These are phyloP conservation scores for Boletellus deceptivus DNA, from an alignment of 1,284 basidiomycete genomes.

Conservation along the genomic window DNA sequence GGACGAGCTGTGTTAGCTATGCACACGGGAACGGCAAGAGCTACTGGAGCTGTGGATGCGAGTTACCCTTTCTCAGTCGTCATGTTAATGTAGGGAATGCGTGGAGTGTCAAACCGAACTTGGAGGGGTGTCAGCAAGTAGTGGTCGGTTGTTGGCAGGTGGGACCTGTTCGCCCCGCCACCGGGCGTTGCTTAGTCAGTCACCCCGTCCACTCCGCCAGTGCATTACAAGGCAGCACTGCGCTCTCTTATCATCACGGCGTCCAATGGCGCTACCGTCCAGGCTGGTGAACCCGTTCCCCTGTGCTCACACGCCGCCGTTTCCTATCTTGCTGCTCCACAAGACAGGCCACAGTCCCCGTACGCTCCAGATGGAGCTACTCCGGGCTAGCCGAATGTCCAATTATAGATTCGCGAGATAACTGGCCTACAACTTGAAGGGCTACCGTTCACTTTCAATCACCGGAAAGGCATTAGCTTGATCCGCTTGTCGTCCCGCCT, in stretches of 20 bases:
- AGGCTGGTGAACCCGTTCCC: too few relatives aligned
- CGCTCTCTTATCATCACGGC: too few relatives aligned
- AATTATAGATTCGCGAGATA: too few relatives aligned
- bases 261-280: too few relatives aligned
- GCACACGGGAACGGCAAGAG: neutral
- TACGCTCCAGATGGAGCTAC: too few relatives aligned
- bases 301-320: too few relatives aligned
- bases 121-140: conserved; percentile 5
- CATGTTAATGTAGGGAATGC: conserved; percentile 28
- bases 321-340: too few relatives aligned
- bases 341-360: too few relatives aligned
- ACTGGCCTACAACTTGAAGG: too few relatives aligned
- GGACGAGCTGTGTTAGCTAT: conserved; percentile 10
- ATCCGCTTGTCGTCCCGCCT: conserved; percentile 12
- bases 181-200: conserved; percentile 30
- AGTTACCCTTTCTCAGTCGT: conserved; percentile 40
- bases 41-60: conserved; percentile 1
- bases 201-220: conserved; percentile 9
- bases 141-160: conserved; percentile 18
- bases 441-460: neutral
- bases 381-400: too few relatives aligned
- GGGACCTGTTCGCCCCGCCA: conserved; percentile 16
- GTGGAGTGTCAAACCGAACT: conserved; percentile 3
- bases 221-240: too few relatives aligned
- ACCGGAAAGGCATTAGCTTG: conserved; percentile 3